Conservation (phyloP, 768 basidiomycete genomes). For the Tephrocybe sp. region DNA sequence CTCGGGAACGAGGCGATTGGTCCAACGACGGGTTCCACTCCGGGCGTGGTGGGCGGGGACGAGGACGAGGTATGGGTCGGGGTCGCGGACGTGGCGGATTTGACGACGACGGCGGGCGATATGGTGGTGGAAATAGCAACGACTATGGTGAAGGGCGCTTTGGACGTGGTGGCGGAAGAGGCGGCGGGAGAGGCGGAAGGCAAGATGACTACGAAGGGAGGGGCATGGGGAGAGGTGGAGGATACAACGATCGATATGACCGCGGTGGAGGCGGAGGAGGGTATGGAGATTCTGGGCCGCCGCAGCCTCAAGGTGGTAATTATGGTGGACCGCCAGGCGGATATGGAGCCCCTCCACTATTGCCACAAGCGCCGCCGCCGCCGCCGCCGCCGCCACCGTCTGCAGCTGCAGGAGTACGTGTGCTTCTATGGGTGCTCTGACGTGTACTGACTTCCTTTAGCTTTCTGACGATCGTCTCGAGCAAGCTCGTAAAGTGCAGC, state of each 20-base stretch:
- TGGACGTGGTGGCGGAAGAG: constrained; percentile 47
- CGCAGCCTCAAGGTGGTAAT: too few relatives aligned
- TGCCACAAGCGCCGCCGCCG: constrained; percentile 9
- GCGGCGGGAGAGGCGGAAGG: constrained; percentile 37
- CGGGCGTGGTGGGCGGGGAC: constrained; percentile 36
- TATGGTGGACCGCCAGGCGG: too few relatives aligned
- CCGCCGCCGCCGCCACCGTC: constrained; percentile 23
- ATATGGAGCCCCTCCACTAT: constrained; percentile 17
- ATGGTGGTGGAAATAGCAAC: constrained; percentile 33
- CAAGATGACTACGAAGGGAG: constrained; percentile 39
- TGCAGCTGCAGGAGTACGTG: constrained; percentile 16
- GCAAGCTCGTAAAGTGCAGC: constrained; percentile 85
- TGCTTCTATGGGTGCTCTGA: background rate
- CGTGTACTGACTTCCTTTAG: constrained; percentile 25
- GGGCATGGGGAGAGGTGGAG: constrained; percentile 22
- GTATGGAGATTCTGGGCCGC: constrained; percentile 18
- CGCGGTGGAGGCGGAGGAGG: constrained; percentile 30
- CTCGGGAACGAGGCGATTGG: constrained; percentile 28
- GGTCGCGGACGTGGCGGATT: constrained; percentile 41
- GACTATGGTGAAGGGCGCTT: constrained; percentile 43
- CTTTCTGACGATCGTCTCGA: constrained; percentile 78
- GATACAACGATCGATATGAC: constrained; percentile 46
- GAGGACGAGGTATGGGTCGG: constrained; percentile 39
- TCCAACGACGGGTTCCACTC: constrained; percentile 37
- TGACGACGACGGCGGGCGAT: constrained; percentile 39